These are phyloP conservation scores for Fagus crenata DNA, from an alignment of 306 rosid genomes.

Conservation along the genomic window DNA sequence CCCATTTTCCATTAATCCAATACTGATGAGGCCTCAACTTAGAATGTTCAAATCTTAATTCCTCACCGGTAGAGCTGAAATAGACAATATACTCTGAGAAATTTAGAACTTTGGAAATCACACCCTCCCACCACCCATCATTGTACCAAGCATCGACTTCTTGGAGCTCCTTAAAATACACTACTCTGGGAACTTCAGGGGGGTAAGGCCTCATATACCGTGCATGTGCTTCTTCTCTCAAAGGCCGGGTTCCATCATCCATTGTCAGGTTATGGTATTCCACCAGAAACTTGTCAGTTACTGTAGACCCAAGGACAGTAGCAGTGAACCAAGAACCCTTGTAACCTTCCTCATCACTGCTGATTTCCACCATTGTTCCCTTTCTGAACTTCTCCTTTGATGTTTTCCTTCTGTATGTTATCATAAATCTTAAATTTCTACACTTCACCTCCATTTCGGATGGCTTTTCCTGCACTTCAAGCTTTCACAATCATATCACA, in stretches of 20 bases:
- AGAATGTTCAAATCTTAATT: constrained; percentile 27
- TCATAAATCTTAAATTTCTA: constrained; percentile 27
- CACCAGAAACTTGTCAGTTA: constrained; percentile 38
- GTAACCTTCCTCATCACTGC: constrained; percentile 42
- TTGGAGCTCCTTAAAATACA: constrained; percentile 32
- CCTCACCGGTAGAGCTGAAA: constrained; percentile 36
- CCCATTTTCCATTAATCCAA: constrained; percentile 50
- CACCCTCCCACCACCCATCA: constrained; percentile 69
- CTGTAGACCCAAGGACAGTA: constrained; percentile 27
- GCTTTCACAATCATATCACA: constrained; percentile 7
- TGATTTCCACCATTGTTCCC: constrained; percentile 44
- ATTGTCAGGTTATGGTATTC: constrained; percentile 43
- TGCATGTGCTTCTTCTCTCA: constrained; percentile 38
- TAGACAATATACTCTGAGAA: constrained; percentile 33
- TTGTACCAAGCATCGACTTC: constrained; percentile 54
- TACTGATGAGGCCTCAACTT: constrained; percentile 50
- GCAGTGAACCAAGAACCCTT: constrained; percentile 50
- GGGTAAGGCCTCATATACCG: constrained; percentile 49
- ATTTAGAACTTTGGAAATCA: constrained; percentile 31
- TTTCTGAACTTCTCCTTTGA: constrained; percentile 19
- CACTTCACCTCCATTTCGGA: constrained; percentile 17
- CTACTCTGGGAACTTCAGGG: constrained; percentile 24
- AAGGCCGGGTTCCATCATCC: constrained; percentile 34
- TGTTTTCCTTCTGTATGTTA: constrained; percentile 22
- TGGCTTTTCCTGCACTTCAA: constrained; percentile 34